Conservation (phyloP, 257 asterid genomes). For the Datura wrightii region DNA sequence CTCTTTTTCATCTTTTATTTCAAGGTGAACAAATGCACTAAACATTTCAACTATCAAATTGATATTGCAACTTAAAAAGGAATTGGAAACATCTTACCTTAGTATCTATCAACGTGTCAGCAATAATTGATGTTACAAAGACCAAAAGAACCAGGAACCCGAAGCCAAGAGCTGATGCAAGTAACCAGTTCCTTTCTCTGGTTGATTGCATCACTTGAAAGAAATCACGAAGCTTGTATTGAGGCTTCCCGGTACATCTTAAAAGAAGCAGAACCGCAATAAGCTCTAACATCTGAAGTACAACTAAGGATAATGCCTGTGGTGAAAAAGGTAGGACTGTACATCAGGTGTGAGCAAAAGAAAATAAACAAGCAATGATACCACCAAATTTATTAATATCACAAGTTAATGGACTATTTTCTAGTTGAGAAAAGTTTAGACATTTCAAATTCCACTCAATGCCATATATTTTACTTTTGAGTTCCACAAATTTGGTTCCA, state of each 20-base stretch:
- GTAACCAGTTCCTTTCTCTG: constrained; percentile 63
- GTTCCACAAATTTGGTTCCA: not conserved
- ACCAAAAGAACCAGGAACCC: constrained; percentile 62
- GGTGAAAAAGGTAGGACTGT: constrained; percentile 26
- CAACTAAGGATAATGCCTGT: constrained; percentile 66
- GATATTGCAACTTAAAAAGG: not conserved
- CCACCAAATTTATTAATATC: not conserved
- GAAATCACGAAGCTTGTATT: constrained; percentile 55
- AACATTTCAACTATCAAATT: not conserved
- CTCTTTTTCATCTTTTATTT: not conserved
- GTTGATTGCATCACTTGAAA: constrained; percentile 48
- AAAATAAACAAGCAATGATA: not conserved
- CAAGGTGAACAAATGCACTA: not conserved
- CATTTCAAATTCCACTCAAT: not conserved
- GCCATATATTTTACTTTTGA: not conserved
- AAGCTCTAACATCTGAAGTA: constrained; percentile 68
- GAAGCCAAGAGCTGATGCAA: constrained; percentile 62
- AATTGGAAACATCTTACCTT: constrained; percentile 50
- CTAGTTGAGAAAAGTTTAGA: constrained; percentile 3
- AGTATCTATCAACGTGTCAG: constrained; percentile 53
- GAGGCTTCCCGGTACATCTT: constrained; percentile 58
- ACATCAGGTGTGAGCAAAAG: not conserved
- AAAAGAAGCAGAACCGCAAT: constrained; percentile 61
- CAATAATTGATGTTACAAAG: constrained; percentile 59
- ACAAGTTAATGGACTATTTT: not conserved